Evolutionary conservation across 345 rosid genomes (phyloP).

Genomic region (Linum usitatissimum): DNA sequence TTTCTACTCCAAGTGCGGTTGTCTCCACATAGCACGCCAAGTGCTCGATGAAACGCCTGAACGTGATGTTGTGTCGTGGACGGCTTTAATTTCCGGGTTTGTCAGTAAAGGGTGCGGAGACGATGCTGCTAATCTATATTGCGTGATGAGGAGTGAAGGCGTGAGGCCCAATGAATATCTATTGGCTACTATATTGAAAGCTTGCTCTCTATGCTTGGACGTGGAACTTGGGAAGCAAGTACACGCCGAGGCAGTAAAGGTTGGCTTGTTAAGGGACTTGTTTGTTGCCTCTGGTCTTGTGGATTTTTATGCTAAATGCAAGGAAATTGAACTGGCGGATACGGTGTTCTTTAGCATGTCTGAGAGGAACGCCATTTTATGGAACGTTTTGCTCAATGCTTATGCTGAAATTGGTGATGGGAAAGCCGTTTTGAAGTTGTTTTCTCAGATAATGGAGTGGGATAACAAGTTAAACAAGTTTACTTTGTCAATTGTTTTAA

Average conservation of each 20-base stretch:
- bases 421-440: slow-evolving; percentile 22
- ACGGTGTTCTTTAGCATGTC: slow-evolving; percentile 27
- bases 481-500: slow-evolving; percentile 30
- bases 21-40: slow-evolving; percentile 16
- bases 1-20: slow-evolving; percentile 27
- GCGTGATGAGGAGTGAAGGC: not conserved
- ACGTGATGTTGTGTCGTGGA: slow-evolving; percentile 1
- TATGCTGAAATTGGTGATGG: slow-evolving; percentile 26
- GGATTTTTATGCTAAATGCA: slow-evolving; percentile 35
- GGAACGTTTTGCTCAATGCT: slow-evolving; percentile 39
- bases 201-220: slow-evolving; percentile 28
- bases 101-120: not conserved
- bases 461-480: slow-evolving; percentile 26
- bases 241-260: slow-evolving; percentile 31
- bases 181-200: slow-evolving; percentile 20
- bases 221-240: slow-evolving; percentile 29
- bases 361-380: slow-evolving; percentile 29
- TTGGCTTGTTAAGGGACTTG: slow-evolving; percentile 23
- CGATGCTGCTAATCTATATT: not conserved
- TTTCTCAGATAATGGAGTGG: slow-evolving; percentile 24
- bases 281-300: slow-evolving; percentile 40
- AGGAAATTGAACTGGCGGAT: slow-evolving; percentile 29
- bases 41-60: slow-evolving; percentile 11
- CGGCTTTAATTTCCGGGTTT: not conserved
- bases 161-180: not conserved